phyloP scores from a whole-genome alignment of 169 alveolate species.

The Amoebophrya sp. region DNA sequence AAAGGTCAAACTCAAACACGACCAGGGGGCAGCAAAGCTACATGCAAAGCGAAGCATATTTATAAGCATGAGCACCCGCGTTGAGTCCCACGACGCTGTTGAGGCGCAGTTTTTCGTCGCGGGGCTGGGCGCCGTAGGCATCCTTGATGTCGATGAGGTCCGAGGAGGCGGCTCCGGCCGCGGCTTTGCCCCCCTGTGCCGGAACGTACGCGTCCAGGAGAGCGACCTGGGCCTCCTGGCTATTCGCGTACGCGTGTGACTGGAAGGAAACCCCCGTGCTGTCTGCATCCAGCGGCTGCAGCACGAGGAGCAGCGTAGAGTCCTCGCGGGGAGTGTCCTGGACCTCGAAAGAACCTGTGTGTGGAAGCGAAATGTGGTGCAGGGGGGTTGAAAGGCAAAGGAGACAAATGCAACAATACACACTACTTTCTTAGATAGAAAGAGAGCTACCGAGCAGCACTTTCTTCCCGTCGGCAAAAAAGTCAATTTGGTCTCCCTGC shows the following conservation, averaged over 20 bases:
- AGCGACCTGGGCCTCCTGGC: neutral
- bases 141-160: neutral
- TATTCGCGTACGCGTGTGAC: neutral
- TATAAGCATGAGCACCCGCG: too few species aligned
- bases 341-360: neutral
- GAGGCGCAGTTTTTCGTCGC: neutral
- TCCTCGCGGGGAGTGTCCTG: slow-evolving; percentile 4
- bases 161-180: neutral
- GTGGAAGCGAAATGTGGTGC: too few species aligned
- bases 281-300: neutral
- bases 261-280: neutral
- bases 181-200: too few species aligned
- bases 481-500: neutral
- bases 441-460: neutral
- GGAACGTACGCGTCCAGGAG: neutral
- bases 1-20: too few species aligned
- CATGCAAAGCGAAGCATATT: too few species aligned
- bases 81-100: neutral
- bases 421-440: too few species aligned
- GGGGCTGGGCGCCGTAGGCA: neutral
- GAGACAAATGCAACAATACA: too few species aligned
- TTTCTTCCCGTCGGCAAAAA: neutral
- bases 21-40: too few species aligned
- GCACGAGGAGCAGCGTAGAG: neutral
- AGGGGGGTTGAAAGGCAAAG: too few species aligned